phyloP scores from a whole-genome alignment of 164 flowering plant species.

The Piper betle region DNA sequence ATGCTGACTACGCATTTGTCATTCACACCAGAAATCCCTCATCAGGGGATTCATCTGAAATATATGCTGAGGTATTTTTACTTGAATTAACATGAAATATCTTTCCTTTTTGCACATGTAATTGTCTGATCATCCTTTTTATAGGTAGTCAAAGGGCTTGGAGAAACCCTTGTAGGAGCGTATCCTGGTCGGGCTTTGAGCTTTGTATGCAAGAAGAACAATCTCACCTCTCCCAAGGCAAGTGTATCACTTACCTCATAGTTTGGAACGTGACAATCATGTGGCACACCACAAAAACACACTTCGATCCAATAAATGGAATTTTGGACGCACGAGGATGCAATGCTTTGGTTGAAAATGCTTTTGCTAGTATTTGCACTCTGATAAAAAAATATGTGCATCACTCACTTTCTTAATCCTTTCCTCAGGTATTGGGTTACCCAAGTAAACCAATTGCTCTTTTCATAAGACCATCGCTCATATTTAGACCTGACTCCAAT shows the following conservation, averaged over 20 bases:
- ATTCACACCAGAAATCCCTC: slow-evolving; percentile 98
- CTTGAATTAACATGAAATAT: neutral
- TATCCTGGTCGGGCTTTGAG: slow-evolving; percentile 97
- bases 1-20: slow-evolving; percentile 98
- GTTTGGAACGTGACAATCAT: neutral
- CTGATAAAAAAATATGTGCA: neutral
- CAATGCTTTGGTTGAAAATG: neutral
- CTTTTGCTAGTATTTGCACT: neutral
- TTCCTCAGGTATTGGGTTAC: slow-evolving; percentile 66
- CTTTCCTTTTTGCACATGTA: neutral
- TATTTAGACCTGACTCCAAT: slow-evolving; percentile 93
- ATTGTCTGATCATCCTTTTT: neutral
- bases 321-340: neutral
- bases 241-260: neutral
- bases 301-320: neutral
- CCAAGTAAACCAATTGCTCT: slow-evolving; percentile 97
- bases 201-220: slow-evolving; percentile 67
- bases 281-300: neutral
- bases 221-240: slow-evolving; percentile 74
- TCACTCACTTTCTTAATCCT: slow-evolving; percentile 2
- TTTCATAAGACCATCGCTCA: slow-evolving; percentile 73
- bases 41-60: slow-evolving; percentile 92
- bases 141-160: slow-evolving; percentile 94
- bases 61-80: slow-evolving; percentile 91
- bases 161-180: slow-evolving; percentile 98